Evolutionary conservation across 768 basidiomycete species (phyloP), one percentile per base, ranked within the genome.

Genomic region (Leccinum fibrillosum): DNA sequence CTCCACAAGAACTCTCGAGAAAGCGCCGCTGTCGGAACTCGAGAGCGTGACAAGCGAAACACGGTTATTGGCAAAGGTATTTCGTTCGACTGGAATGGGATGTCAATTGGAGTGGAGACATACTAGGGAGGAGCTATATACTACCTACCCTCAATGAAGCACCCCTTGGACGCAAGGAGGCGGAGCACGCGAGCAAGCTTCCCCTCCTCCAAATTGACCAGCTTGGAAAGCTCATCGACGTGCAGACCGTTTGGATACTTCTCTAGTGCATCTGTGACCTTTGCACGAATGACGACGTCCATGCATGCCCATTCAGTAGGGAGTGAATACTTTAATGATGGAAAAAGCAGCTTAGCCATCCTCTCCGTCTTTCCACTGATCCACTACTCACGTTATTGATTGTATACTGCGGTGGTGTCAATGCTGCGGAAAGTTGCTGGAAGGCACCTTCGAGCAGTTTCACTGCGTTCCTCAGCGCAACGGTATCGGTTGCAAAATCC

Each of bases 101-200:
- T 3, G 21, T 42, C 3, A 56, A 54, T 45, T 2, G 30, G 19
- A 30, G n/a, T 19, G 23, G 11, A 7, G 25, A 57, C 32, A 21
- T 15, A 10, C 19, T 3, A 23, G 6, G 3, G n/a, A 12, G 15
- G 7, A 26, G 45, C 25, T 12, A 32, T 1, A 15, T 44, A 58
- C 28, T 12, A 2, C 48, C 48, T 47, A 63, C 74, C 67, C 65
- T 74, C 74, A 1, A 53, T 66, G 52, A 74, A 74, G 47, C 64
- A 71, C 13, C 72, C 69, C 28, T 66, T 67, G 10, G 64, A 63
- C 0, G 73, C 65, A 30, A 74, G 72, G 8, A 66, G 55, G n/a
- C 74, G 69, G 11, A 74, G 62, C 23, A 73, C 51, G 2, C 70
- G 72, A 47, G 62, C 51, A 44, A 44, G 42, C 2, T 44, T 44